Conservation (phyloP, 352 stramenopile species). For the Elongisporangium anandrum region DNA sequence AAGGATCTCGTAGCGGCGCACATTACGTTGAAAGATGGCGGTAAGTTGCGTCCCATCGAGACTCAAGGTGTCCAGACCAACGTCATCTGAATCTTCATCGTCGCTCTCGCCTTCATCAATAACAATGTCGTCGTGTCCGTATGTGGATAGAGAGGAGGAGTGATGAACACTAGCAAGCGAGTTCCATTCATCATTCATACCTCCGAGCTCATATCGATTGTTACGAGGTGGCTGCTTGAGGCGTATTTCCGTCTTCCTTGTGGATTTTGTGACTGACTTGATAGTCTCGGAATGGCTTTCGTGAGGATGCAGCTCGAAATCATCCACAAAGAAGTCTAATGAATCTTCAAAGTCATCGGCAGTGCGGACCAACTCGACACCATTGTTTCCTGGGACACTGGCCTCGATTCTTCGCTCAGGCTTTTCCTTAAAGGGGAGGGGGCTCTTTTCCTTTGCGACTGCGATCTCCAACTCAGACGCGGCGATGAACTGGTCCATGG, state of each 20-base stretch:
- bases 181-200: not conserved
- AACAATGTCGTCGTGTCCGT: not conserved
- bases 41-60: slow-evolving; percentile 43
- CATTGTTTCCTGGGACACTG: not conserved
- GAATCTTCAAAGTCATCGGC: slow-evolving; percentile 22
- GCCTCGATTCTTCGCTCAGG: not conserved
- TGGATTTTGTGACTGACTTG: not conserved
- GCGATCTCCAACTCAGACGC: not conserved
- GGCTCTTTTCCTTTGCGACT: not conserved
- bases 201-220: not conserved
- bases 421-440: not conserved
- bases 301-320: slow-evolving; percentile 3
- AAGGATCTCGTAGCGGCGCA: slow-evolving; percentile 59
- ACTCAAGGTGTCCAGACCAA: slow-evolving; percentile 18
- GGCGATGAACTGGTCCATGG: slow-evolving; percentile 9
- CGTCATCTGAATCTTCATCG: slow-evolving; percentile 15
- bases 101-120: not conserved
- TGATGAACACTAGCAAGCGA: not conserved
- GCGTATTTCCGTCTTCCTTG: not conserved
- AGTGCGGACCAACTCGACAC: not conserved
- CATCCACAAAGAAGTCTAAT: slow-evolving; percentile 32
- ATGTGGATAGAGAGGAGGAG: not conserved
- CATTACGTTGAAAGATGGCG: slow-evolving; percentile 56
- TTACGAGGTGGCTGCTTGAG: not conserved
- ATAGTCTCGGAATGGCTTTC: not conserved